A percentile compares a stretch with the other conserved stretches of the same genome.
These are phyloP conservation scores for Paramyrothecium roridum DNA, from an alignment of 2,329 filamentous ascomycete genomes.

Conservation along the genomic window DNA sequence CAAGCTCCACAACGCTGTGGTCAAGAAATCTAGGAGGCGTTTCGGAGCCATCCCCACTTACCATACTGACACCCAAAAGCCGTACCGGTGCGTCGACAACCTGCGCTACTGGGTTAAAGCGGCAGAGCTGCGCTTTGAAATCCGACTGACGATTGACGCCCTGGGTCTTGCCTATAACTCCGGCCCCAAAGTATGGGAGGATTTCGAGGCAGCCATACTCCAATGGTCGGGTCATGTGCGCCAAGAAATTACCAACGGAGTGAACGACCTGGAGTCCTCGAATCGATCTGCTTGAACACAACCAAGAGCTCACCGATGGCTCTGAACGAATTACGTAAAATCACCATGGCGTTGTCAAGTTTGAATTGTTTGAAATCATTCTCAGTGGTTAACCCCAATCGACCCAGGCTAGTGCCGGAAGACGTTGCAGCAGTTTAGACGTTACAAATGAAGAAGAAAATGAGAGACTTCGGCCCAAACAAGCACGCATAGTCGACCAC, in stretches of 20 bases:
- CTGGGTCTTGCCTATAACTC: slow-evolving; percentile 80
- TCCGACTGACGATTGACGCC: slow-evolving; percentile 77
- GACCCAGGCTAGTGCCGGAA: slow-evolving; percentile 10
- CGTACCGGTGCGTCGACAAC: slow-evolving; percentile 91
- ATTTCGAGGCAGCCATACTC: slow-evolving; percentile 80
- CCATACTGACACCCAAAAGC: slow-evolving; percentile 91
- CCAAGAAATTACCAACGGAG: slow-evolving; percentile 75
- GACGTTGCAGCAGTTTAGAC: slow-evolving; percentile 11
- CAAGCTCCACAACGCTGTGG: slow-evolving; percentile 83
- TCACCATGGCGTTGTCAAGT: neutral
- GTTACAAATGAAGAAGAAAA: slow-evolving; percentile 12
- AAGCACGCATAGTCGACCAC: slow-evolving; percentile 2
- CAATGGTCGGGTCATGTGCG: slow-evolving; percentile 81
- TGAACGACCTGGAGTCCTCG: slow-evolving; percentile 20
- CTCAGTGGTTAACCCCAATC: slow-evolving; percentile 12
- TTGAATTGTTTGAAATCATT: neutral
- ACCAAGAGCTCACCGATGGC: too few relatives aligned
- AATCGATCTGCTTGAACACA: too few relatives aligned
- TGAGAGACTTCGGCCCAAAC: slow-evolving; percentile 11
- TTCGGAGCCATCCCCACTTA: slow-evolving; percentile 88
- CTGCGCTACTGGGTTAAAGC: slow-evolving; percentile 95
- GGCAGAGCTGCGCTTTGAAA: slow-evolving; percentile 89
- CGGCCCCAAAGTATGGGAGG: slow-evolving; percentile 66
- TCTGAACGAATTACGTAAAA: too few relatives aligned
- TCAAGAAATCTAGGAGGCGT: slow-evolving; percentile 78